These are phyloP conservation scores for Fusarium aywerte DNA, from an alignment of 2,329 filamentous ascomycete species.

Conservation along the genomic window DNA sequence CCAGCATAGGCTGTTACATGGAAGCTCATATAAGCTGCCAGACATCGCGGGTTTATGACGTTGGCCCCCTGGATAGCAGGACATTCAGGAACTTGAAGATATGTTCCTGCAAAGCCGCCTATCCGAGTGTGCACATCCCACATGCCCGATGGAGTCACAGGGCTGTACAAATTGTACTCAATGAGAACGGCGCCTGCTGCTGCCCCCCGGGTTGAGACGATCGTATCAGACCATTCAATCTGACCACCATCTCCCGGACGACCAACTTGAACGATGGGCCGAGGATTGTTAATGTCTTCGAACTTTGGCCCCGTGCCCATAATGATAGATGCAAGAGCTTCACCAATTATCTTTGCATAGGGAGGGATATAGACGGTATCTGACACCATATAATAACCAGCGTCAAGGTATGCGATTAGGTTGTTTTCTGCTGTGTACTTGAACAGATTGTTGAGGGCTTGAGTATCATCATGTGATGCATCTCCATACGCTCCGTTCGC, in stretches of 20 bases:
- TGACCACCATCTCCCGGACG: constrained; percentile 68
- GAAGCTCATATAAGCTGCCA: constrained; percentile 57
- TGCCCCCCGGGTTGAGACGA: constrained; percentile 74
- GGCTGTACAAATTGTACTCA: constrained; percentile 74
- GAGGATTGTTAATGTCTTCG: constrained; percentile 66
- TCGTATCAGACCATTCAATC: constrained; percentile 77
- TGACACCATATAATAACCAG: constrained; percentile 69
- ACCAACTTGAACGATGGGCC: constrained; percentile 75
- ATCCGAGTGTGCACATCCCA: constrained; percentile 85
- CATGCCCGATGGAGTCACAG: constrained; percentile 61
- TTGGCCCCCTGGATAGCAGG: constrained; percentile 59
- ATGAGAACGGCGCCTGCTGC: constrained; percentile 76
- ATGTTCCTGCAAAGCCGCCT: constrained; percentile 76
- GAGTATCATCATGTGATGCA: constrained; percentile 78
- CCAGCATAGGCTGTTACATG: constrained; percentile 55
- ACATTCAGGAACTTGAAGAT: constrained; percentile 74
- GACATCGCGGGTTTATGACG: constrained; percentile 49
- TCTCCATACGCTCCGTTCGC: constrained; percentile 65
- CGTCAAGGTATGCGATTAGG: constrained; percentile 69
- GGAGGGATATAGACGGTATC: constrained; percentile 63
- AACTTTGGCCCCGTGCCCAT: constrained; percentile 68
- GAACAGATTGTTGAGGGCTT: constrained; percentile 68
- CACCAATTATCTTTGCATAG: constrained; percentile 68
- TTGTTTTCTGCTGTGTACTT: constrained; percentile 62
- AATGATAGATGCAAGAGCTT: constrained; percentile 64